Evolutionary conservation across 163 green algal genomes (phyloP), one percentile per base, ranked within the genome.

Genomic region (Picocystis sp.): DNA sequence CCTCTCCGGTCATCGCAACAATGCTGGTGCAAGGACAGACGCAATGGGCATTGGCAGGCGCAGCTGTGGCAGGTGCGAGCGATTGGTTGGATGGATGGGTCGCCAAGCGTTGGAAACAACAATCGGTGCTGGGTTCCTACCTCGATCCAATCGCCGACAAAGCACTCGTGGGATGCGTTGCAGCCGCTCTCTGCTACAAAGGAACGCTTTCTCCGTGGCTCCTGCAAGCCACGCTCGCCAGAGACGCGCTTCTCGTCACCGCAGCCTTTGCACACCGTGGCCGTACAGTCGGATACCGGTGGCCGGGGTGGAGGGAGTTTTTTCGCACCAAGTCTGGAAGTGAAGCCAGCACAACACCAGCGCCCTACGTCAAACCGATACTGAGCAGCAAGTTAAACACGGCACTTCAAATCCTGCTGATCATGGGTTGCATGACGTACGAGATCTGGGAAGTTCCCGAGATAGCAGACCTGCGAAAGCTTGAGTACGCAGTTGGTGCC

Each of bases 111-210:
- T 54, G 68, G n/a, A 56, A 57, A 19, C 71, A 84, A 44, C 64
- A 71, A 12, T 86, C 72, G n/a, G 72, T 87, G 2, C 63, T 95
- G n/a, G 86, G 86, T 11, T 86, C 74, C 9, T 95, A 93, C 58
- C 62, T 95, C n/a, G 86, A 95, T 52, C 86, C 86, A 0, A 46
- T 93, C 41, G 84, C 79, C 9, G 86, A 95, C 66, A 95, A 95
- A 59, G 69, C 84, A n/a, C 62, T 90, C 15, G 69, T 89, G 21
- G 59, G 69, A 50, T 81, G 60, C 22, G 72, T 88, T 0, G 77
- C 81, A 2, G 75, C 34, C 0, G 77, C 81, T 0, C 72, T 93
- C 45, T 72, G 71, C 5, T 71, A 61, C 19, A 63, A 82, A 64
- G 81, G 78, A 22, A 43, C 53, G 11, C 45, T 91, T 43, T 72